phyloP scores from a whole-genome alignment of 805 yeast species.

The Phaffomyces opuntiae region DNA sequence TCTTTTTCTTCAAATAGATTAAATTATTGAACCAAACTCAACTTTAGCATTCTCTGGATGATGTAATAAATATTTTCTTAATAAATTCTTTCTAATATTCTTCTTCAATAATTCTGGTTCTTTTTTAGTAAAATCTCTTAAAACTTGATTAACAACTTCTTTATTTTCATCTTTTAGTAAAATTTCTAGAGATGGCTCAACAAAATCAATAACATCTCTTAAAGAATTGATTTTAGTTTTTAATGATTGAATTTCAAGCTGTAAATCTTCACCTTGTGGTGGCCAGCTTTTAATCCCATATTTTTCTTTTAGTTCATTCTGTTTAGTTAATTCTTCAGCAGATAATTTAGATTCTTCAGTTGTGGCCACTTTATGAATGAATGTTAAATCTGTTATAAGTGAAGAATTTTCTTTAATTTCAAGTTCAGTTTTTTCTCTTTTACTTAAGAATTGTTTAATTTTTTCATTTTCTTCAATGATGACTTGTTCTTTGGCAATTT shows the following conservation, averaged over 20 bases:
- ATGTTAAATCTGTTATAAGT: constrained; percentile 26
- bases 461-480: constrained; percentile 56
- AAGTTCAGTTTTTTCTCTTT: constrained; percentile 32
- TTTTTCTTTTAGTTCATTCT: constrained; percentile 34
- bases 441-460: constrained; percentile 46
- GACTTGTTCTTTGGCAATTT: constrained; percentile 63
- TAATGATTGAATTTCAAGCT: constrained; percentile 30
- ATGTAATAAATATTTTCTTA: constrained; percentile 55
- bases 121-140: constrained; percentile 28
- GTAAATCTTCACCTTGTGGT: constrained; percentile 33
- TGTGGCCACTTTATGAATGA: constrained; percentile 20
- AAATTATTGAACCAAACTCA: constrained; percentile 16
- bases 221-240: constrained; percentile 23
- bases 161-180: constrained; percentile 30
- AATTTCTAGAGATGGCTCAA: constrained; percentile 29
- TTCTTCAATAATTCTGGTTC: constrained; percentile 37
- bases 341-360: constrained; percentile 22
- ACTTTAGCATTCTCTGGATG: constrained; percentile 17
- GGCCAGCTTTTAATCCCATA: constrained; percentile 43
- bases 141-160: constrained; percentile 30
- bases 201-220: constrained; percentile 27
- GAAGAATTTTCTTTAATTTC: constrained; percentile 22
- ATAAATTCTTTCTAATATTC: constrained; percentile 60
- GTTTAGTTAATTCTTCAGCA: constrained; percentile 28
- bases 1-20: neutral